Conservation (phyloP, 2,329 filamentous ascomycete genomes). For the Hypoxylon sp. region DNA sequence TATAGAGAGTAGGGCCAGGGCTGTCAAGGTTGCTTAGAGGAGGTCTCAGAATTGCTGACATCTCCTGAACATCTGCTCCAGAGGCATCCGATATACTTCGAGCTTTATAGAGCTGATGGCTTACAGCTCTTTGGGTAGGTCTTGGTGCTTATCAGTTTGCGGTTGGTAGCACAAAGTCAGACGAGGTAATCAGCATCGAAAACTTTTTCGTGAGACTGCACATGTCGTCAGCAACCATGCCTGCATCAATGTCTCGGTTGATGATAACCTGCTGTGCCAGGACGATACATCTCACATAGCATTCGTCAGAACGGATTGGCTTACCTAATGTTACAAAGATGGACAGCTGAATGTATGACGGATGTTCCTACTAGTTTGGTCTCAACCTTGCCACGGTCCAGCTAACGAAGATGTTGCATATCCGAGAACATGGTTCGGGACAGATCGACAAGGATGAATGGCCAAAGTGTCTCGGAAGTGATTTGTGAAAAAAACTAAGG, state of each 20-base stretch:
- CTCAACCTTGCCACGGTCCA: slow-evolving; percentile 3
- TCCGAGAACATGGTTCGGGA: slow-evolving; percentile 4
- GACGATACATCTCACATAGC: slow-evolving; percentile 1
- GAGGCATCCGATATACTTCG: slow-evolving; percentile 6
- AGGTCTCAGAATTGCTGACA: slow-evolving; percentile 1
- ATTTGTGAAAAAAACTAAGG: slow-evolving; percentile 22
- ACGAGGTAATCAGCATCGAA: slow-evolving; percentile 1
- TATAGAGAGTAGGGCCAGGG: slow-evolving; percentile 1
- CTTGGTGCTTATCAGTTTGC: slow-evolving; percentile 36
- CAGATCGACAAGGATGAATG: slow-evolving; percentile 20
- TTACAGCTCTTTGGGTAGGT: slow-evolving; percentile 13
- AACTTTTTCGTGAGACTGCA: slow-evolving; percentile 24
- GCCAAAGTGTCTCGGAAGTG: slow-evolving; percentile 16
- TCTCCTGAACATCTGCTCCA: slow-evolving; percentile 21
- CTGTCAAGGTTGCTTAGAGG: slow-evolving; percentile 1
- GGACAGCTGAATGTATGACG: not conserved
- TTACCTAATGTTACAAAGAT: slow-evolving; percentile 6
- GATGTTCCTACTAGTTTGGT: slow-evolving; percentile 5
- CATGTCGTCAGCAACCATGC: slow-evolving; percentile 4
- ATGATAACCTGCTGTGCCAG: not conserved
- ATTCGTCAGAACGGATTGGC: slow-evolving; percentile 8
- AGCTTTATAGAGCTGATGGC: slow-evolving; percentile 34
- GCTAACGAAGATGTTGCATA: slow-evolving; percentile 8
- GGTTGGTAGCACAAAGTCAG: slow-evolving; percentile 15
- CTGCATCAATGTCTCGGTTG: slow-evolving; percentile 1